A percentile compares a stretch with the other conserved stretches of the same genome.
phyloP scores from a whole-genome alignment of 148 eudicot genomes.

The Chenopodium berlandieri region DNA sequence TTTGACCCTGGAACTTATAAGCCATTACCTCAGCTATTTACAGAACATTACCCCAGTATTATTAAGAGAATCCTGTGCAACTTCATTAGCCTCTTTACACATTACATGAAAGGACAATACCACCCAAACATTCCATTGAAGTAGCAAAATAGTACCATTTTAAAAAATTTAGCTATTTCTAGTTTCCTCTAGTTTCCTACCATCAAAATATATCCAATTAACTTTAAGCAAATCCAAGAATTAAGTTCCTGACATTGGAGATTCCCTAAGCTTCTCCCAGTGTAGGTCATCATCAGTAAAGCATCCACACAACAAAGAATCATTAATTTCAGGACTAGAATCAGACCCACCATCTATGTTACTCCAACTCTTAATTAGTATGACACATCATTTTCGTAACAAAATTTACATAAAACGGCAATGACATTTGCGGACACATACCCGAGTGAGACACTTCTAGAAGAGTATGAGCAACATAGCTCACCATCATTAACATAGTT shows the following conservation, averaged over 20 bases:
- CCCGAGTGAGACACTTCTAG: no score
- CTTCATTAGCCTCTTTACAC: neutral
- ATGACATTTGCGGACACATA: no score
- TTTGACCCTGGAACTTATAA: neutral
- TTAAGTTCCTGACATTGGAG: neutral
- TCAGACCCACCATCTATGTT: no score
- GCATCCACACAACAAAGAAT: neutral
- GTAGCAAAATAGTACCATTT: neutral
- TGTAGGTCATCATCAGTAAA: neutral
- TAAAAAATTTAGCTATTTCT: no score
- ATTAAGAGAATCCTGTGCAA: neutral
- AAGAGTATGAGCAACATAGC: no score
- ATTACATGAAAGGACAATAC: neutral
- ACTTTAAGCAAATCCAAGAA: neutral
- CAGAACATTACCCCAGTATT: neutral
- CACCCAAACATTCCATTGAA: neutral
- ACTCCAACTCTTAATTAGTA: no score
- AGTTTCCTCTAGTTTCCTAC: no score
- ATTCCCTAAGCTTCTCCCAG: neutral
- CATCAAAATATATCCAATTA: neutral
- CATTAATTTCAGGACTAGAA: no score
- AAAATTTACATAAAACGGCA: no score
- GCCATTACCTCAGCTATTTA: neutral
- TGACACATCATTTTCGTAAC: no score
- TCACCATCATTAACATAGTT: no score